Base-by-base conservation (phyloP, 371 early-diverging fungal genomes). In the Actinomortierella wolfii region DNA sequence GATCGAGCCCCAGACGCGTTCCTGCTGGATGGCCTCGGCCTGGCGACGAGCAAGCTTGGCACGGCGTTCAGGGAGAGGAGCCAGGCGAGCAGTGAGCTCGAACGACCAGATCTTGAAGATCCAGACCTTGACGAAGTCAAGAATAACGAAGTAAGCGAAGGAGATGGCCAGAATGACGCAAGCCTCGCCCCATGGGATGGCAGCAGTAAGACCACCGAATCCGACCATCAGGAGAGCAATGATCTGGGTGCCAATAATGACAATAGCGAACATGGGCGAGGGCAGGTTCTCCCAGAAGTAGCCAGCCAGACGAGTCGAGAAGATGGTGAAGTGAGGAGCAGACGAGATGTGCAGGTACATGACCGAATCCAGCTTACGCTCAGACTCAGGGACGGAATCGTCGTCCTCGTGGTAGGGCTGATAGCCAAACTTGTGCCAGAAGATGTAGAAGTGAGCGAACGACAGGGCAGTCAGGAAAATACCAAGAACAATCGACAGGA, bases 321-420 rank as follows among this genome's bases (percentile, higher is more conserved):
- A 97, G 76, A 97, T 97, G 26, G 94, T 92, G 82, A 97, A 97
- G 80, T 97, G 96, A 48, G 97, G 97, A 55, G 90, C 90, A 11
- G 89, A 92, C 9, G 92, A 92, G 59, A 94, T 88, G 69, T 94
- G 89, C 47, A 93, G 83, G 80, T 93, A 93, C 84, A 93, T 92
- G 79, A 93, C 84, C 50, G 90, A 82, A 66, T 90, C 77, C 59
- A 90, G 76, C 55, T 77, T 61, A 46, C 78, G 63, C 8, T 55
- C 42, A 14, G 21, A 48, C 2, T 74, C 58, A 8, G 50, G 41
- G 2, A 39, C 57, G 8, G 24, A 39, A 46, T 24, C 29, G 13
- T 9, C 21, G 0, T 52, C 43, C 24, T 45, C 41, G 17, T 46
- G 43, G 2, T 56, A 26, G 50, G 78, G 78, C 51, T 67, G 73